Evolutionary conservation across 768 basidiomycete genomes (phyloP), one percentile per base, ranked within the genome.

Genomic region (Lactarius evosmus): DNA sequence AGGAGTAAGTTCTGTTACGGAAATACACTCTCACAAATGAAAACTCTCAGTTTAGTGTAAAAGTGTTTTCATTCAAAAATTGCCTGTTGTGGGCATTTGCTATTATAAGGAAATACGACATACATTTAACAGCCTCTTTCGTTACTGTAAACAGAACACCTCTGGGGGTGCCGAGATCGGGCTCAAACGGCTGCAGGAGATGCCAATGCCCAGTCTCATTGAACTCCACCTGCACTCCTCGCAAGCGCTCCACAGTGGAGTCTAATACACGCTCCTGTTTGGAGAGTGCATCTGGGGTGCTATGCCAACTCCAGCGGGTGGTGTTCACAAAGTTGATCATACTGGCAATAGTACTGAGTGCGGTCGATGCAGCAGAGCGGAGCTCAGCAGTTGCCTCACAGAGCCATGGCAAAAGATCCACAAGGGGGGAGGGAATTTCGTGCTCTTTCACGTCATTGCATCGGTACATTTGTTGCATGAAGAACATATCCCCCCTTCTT

Each of bases 171-270:
- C 38, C 74, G 58, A 84, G 74, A 38, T 78, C 68, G 0, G 71
- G 62, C 49, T 71, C 66, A 70, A 80, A 85, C 0, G 83, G 83
- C 54, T 75, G 74, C 11, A 82, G 67, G 14, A 85, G 59, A 49
- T 69, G 66, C 40, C 75, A 67, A 9, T 81, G 76, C 19, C 74
- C 71, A 17, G 56, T 66, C 22, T 62, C 56, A 29, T 71, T 74
- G 69, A 79, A 80, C 17, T 68, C 75, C 12, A 66, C 67, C 44
- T 79, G 30, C 7, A 72, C 71, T 0, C 30, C 30, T n/a, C 61
- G 63, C 12, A 78, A 69, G 6, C 62, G 63, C 22, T 72, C 72
- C 9, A 70, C 66, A 1, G 70, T 70, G 0, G 46, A 61, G 49
- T 74, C 74, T n/a, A 78, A 69, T 4, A 61, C 66, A 22, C 34